These are phyloP conservation scores for Neonectria neomacrospora DNA, from an alignment of 2,329 filamentous ascomycete genomes.

Conservation along the genomic window DNA sequence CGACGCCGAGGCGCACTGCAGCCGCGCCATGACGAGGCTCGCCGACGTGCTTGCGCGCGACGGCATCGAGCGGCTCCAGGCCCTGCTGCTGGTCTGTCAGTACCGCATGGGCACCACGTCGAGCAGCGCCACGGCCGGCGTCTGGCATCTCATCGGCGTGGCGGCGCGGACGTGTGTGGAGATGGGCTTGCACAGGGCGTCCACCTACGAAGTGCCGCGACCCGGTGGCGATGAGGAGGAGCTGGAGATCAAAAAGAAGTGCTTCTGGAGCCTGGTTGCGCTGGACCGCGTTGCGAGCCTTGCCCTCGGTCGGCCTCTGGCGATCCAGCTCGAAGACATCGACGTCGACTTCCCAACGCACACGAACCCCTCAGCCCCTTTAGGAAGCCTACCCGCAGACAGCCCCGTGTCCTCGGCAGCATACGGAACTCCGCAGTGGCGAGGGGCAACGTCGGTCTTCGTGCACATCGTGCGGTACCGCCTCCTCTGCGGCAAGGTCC, in stretches of 20 bases:
- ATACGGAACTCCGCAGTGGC: slow-evolving; percentile 40
- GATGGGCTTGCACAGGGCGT: slow-evolving; percentile 54
- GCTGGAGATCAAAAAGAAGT: slow-evolving; percentile 51
- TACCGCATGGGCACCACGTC: slow-evolving; percentile 55
- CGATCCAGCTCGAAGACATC: slow-evolving; percentile 54
- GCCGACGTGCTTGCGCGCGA: slow-evolving; percentile 51
- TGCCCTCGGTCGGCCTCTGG: slow-evolving; percentile 54
- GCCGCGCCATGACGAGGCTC: slow-evolving; percentile 51
- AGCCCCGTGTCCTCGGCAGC: slow-evolving; percentile 31
- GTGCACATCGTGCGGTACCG: slow-evolving; percentile 55
- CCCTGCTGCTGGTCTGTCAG: slow-evolving; percentile 55
- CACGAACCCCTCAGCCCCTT: slow-evolving; percentile 20
- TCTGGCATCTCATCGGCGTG: slow-evolving; percentile 58
- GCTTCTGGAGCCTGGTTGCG: slow-evolving; percentile 57
- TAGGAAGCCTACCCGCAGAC: slow-evolving; percentile 36
- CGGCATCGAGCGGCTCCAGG: slow-evolving; percentile 53
- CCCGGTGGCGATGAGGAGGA: slow-evolving; percentile 24
- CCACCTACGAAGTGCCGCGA: slow-evolving; percentile 45
- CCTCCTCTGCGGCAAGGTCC: slow-evolving; percentile 53
- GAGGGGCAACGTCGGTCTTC: slow-evolving; percentile 48
- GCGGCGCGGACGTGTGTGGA: slow-evolving; percentile 55
- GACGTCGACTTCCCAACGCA: slow-evolving; percentile 50
- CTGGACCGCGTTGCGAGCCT: slow-evolving; percentile 52
- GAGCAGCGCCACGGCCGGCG: slow-evolving; percentile 51
- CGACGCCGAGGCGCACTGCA: slow-evolving; percentile 55